A percentile compares a stretch with the other conserved stretches of the same genome.
phyloP scores from a whole-genome alignment of 345 rosid genomes.

The Heritiera littoralis region DNA sequence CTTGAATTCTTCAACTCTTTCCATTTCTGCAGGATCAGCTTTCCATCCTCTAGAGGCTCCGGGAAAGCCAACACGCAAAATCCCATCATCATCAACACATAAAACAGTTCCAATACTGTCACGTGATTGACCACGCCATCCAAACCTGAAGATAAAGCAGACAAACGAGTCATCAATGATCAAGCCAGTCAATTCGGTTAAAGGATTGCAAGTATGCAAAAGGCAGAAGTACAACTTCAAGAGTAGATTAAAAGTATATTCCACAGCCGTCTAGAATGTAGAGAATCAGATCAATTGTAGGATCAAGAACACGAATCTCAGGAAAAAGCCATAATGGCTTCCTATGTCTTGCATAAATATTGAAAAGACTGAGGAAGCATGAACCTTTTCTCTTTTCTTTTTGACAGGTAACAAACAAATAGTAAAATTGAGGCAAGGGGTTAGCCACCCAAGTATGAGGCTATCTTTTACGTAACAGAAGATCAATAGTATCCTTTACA shows the following conservation, averaged over 20 bases:
- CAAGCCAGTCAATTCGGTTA: constrained; percentile 10
- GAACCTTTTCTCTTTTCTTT: background rate
- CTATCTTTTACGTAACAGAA: too few relatives aligned
- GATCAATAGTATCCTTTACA: too few relatives aligned
- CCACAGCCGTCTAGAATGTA: background rate
- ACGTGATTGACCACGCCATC: constrained; percentile 89
- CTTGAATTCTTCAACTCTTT: constrained; percentile 97
- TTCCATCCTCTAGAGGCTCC: constrained; percentile 99
- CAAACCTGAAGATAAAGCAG: constrained; percentile 58
- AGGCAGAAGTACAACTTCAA: background rate
- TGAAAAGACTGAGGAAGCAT: background rate
- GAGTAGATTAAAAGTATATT: background rate
- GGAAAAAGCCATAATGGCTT: background rate
- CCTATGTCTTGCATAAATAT: constrained; percentile 3
- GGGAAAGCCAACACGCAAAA: constrained; percentile 95
- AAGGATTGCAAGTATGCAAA: constrained; percentile 1
- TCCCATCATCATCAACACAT: constrained; percentile 98
- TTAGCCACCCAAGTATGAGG: background rate
- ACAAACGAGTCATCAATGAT: background rate
- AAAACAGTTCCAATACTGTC: constrained; percentile 93
- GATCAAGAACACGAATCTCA: background rate
- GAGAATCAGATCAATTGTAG: background rate
- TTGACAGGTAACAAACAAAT: too few relatives aligned
- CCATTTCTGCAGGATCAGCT: constrained; percentile 99
- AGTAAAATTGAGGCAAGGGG: background rate